phyloP scores from a whole-genome alignment of 108 stramenopile species.

The Nannochloropsis gaditana region DNA sequence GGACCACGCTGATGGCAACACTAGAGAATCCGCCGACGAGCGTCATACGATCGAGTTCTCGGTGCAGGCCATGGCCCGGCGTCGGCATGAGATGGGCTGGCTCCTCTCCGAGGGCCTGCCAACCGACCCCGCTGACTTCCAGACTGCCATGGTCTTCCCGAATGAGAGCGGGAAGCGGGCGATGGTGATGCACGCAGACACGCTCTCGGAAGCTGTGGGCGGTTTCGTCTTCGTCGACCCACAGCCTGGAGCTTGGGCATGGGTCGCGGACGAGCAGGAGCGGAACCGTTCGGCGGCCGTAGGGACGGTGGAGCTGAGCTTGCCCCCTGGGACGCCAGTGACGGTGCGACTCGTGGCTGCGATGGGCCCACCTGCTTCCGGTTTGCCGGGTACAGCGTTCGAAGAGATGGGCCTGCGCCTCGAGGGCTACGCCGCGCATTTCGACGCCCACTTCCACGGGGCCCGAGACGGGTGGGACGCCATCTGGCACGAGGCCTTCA shows the following conservation, averaged over 20 bases:
- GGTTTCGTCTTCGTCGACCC: not conserved
- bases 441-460: not conserved
- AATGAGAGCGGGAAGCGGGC: not conserved
- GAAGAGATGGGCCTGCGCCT: not conserved
- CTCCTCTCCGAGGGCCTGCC: not conserved
- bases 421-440: not conserved
- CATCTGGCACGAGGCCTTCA: not conserved
- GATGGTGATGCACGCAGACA: not conserved
- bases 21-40: not conserved
- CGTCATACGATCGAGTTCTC: not conserved
- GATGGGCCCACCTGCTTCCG: not conserved
- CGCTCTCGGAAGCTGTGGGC: not conserved
- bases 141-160: not conserved
- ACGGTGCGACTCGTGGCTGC: constrained; percentile 3
- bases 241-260: not conserved
- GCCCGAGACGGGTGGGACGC: not conserved
- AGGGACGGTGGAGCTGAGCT: not conserved
- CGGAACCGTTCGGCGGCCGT: not conserved
- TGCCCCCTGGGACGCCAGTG: not conserved
- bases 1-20: not conserved
- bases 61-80: not conserved
- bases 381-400: not conserved
- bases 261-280: not conserved
- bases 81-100: not conserved
- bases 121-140: not conserved